A percentile compares a stretch with the other conserved stretches of the same genome.
phyloP scores from a whole-genome alignment of 108 stramenopile genomes.

The Pseudonitzschia pungens region DNA sequence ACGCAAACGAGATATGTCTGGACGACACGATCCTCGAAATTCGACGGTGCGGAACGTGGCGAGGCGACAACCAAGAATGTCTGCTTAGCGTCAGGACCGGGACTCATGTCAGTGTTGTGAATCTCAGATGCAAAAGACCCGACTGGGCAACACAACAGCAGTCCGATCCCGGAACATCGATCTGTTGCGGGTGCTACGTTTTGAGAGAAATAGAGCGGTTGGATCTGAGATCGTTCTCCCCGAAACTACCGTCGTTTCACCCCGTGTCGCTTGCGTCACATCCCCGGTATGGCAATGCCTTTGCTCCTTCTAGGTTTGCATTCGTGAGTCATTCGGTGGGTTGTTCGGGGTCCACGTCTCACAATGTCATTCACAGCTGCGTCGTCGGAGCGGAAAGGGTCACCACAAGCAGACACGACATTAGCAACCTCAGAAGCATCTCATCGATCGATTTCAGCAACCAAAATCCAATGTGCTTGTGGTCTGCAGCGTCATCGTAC shows the following conservation, averaged over 20 bases:
- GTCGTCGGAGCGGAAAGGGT: conserved; percentile 3
- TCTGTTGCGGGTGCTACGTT: conserved; percentile 40
- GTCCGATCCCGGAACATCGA: background rate
- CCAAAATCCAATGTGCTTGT: conserved; percentile 59
- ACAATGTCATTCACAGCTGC: conserved; percentile 35
- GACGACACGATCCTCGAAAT: conserved; percentile 67
- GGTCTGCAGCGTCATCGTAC: conserved; percentile 47
- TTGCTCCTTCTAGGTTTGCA: conserved; percentile 50
- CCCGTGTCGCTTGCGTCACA: conserved; percentile 54
- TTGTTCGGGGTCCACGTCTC: background rate
- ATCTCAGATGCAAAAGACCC: conserved; percentile 6
- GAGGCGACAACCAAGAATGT: conserved; percentile 17
- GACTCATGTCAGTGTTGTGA: conserved; percentile 45
- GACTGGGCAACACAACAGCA: conserved; percentile 2
- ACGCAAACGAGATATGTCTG: conserved; percentile 42
- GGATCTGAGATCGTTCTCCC: conserved; percentile 45
- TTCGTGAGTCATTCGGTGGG: conserved; percentile 31
- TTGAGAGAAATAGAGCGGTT: conserved; percentile 50
- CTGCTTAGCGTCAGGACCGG: conserved; percentile 43
- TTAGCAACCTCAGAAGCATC: conserved; percentile 42
- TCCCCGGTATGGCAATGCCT: conserved; percentile 51
- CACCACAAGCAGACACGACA: conserved; percentile 29
- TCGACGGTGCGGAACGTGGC: conserved; percentile 45
- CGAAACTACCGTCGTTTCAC: conserved; percentile 41
- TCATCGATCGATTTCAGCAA: conserved; percentile 42